Evolutionary conservation across 2,329 filamentous ascomycete species (phyloP).

Genomic region (Ophiocordyceps camponoti-floridani): DNA sequence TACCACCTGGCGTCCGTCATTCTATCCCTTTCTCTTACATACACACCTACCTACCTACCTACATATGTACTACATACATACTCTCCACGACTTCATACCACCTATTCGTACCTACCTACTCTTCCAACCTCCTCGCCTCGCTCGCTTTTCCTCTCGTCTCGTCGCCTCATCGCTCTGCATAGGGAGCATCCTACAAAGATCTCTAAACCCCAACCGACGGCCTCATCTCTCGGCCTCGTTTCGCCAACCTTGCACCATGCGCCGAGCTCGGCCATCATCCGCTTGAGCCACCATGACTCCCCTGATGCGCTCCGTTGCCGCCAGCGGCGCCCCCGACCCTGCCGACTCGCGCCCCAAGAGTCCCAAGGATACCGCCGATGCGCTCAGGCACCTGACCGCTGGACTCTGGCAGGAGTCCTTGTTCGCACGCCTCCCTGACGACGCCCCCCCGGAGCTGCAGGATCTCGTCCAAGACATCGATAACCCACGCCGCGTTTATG

Average conservation of each 20-base stretch:
- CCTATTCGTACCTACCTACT: too few relatives aligned
- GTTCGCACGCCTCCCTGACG: conserved; percentile 38
- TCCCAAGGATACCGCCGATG: conserved; percentile 2
- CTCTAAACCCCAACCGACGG: not conserved
- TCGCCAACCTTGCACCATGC: conserved; percentile 1
- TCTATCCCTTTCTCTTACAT: too few relatives aligned
- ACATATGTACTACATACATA: too few relatives aligned
- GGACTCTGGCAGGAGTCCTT: conserved; percentile 44
- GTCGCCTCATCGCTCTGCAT: not conserved
- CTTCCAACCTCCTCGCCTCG: too few relatives aligned
- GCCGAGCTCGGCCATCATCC: not conserved
- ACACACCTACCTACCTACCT: too few relatives aligned
- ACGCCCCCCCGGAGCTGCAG: conserved; percentile 40
- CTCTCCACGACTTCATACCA: too few relatives aligned
- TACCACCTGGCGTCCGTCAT: too few relatives aligned
- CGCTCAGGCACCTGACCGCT: conserved; percentile 26
- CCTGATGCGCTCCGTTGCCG: conserved; percentile 2
- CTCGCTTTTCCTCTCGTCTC: not conserved
- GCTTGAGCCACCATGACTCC: conserved; percentile 4
- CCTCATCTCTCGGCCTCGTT: not conserved
- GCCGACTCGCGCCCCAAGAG: not conserved
- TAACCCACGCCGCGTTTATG: conserved; percentile 42
- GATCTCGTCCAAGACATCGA: conserved; percentile 38
- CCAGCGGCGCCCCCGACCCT: conserved; percentile 2
- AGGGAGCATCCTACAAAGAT: not conserved